Evolutionary conservation across 306 rosid genomes (phyloP), one percentile per base, ranked within the genome.

Genomic region (Dalbergia cochinchinensis): DNA sequence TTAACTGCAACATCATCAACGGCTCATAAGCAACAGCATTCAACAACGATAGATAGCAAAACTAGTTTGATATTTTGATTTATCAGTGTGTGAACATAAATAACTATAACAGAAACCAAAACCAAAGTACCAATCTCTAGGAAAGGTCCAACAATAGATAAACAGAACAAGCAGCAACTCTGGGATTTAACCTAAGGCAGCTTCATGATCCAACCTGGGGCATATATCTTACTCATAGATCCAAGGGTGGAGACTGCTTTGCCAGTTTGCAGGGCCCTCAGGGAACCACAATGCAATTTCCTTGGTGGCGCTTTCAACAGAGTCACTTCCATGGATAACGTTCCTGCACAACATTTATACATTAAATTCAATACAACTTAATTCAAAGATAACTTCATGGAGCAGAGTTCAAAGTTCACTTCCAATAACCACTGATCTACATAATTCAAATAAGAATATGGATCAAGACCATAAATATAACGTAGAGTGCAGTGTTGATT

Each of bases 271-370:
- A 39, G 92, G 84, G 19, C 98, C 97, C 5, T 95, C 97, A 1
- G 97, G 92, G 87, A 95, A 95, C 99, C 99, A 95, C 64, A 95
- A 78, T 8, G 90, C 96, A 70, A 95, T 95, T 83, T 95, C 99
- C 84, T 92, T 95, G 80, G 35, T 61, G 4, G 92, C 98, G 67
- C 94, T 90, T 85, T 95, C 99, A 35, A 87, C 91, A 0, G 98
- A 80, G 68, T 95, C 99, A 58, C 98, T 95, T 90, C 99, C 99
- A 78, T 95, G 99, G 78, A 92, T 92, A 47, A 95, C 90, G 22
- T 95, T 95, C 90, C 99, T 94, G 86, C 74, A 85, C 4, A 64
- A 4, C 33, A 22, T 9, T 35, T 8, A 73, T 0, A 71, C 6
- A 16, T 47, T 53, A 48, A 26, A 80, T 16, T 57, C 53, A 76